Conservation (phyloP, 2,329 filamentous ascomycete genomes). For the Penicillium brasilianum region DNA sequence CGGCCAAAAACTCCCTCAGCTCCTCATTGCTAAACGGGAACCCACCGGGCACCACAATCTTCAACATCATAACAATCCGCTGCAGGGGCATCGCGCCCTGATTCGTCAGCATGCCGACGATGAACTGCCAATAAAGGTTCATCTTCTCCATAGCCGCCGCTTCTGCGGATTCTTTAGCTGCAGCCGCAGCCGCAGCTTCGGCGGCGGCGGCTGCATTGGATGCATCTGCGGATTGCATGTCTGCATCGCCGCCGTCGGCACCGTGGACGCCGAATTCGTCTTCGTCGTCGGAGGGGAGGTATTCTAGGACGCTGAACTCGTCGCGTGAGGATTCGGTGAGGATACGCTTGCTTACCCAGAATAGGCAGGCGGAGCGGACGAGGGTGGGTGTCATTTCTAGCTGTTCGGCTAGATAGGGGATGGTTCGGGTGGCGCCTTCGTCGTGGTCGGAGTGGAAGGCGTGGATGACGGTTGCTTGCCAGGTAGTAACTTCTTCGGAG, state of each 20-base stretch:
- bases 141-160: conserved; percentile 70
- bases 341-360: conserved; percentile 67
- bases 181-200: conserved; percentile 47
- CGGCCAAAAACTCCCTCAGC: conserved; percentile 75
- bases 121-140: conserved; percentile 86
- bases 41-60: conserved; percentile 84
- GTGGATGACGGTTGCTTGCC: conserved; percentile 86
- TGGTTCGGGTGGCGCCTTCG: conserved; percentile 43
- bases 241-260: conserved; percentile 28
- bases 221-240: conserved; percentile 33
- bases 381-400: conserved; percentile 62
- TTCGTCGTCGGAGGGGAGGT: conserved; percentile 47
- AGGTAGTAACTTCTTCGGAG: conserved; percentile 73
- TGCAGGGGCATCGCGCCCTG: conserved; percentile 80
- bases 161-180: conserved; percentile 53
- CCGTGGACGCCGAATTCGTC: conserved; percentile 24
- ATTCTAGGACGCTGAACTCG: conserved; percentile 63
- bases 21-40: conserved; percentile 92
- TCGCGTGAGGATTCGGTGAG: conserved; percentile 54
- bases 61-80: conserved; percentile 92
- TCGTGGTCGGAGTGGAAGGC: conserved; percentile 68
- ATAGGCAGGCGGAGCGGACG: conserved; percentile 64
- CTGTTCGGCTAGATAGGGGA: conserved; percentile 52
- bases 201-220: conserved; percentile 46
- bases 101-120: conserved; percentile 94